Evolutionary conservation across 2,329 filamentous ascomycete genomes (phyloP), one percentile per base, ranked within the genome.

Genomic region (Alternaria consortialis): DNA sequence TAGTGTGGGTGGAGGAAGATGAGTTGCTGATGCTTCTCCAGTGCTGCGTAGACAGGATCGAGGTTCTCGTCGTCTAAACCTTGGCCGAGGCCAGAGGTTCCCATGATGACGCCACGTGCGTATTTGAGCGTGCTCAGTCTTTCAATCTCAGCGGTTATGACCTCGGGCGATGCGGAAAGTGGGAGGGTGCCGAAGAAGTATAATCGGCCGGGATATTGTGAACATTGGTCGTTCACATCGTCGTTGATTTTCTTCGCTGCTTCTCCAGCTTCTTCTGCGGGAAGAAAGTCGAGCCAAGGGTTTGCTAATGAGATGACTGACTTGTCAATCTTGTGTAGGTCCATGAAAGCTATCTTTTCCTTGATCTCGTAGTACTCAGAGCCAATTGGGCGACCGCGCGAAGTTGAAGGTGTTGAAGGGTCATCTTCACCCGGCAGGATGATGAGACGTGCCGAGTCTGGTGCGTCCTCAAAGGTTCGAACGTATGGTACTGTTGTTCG

Each of bases 1-100:
- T 97, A 97, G 79, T 97, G 94, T 29, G 94, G 94, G 78, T 97
- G 94, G 53, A 97, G 79, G 80, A 97, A 97, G 50, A 97, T 83
- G 25, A 91, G 82, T 34, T 92, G 82, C 7, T 83, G 78, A 0
- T 86, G 86, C 40, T 86, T 84, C 42, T 92, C 87, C 1, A 97
- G 79, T 0, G 90, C 88, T 11, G 84, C 77, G 79, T 93, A 92
- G 11, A 97, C 85, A 0, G 90, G 88, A 36, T 94, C 84, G 27
- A 97, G 80, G 1, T 81, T 79, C 2, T 86, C 84, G 77, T 97
- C 94, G 74, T 97, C 94, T 1, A 97, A 84, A 0, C 94, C 93
- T 11, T 85, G 82, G 0, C 93, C 93, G 0, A 97, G 82, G 0
- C 94, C 94, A 0, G 90, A 88, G 0, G 94, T 97, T 1, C 94